Evolutionary conservation across 2,329 filamentous ascomycete species (phyloP), one percentile per base, ranked within the genome.

Genomic region (Monilinia fructicola): DNA sequence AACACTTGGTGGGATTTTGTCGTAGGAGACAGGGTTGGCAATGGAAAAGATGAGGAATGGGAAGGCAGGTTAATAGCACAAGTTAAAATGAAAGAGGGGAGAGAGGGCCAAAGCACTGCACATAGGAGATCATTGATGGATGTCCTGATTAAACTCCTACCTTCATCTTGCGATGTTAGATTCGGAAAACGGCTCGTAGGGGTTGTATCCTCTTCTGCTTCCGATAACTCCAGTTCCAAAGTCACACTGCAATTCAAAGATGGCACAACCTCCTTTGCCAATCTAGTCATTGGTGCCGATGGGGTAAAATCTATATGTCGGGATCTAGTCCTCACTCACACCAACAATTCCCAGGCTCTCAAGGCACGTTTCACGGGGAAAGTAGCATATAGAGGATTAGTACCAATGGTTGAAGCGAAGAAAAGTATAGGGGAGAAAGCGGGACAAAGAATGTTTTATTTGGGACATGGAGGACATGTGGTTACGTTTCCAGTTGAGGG

Each of bases 331-430:
- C 44, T 60, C 21, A n/a, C 21, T 6, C 56, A 28, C 12, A 38
- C 14, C 9, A 35, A 11, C 4, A 50, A 60, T 0, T 28, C 42
- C 2, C 16, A 48, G 7, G 44, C 28, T 26, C 14, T 60, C 7
- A 60, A 48, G 50, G 56, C 56, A 7, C 56, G 56, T 2, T 60
- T 60, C 21, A 60, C 56, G 12, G 56, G 56, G 7, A 60, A 60
- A 60, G n/a, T 60, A 35, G 87, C 83, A 44, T 90, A 86, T 76
- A 81, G 87, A 2, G 83, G 82, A 0, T 75, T 90, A 0, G 78
- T 89, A 2, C 84, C 86, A 0, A 89, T 89, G 81, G 76, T 78
- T 0, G 72, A 40, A 18, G 60, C 52, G 11, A 63, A 54, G 35
- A 28, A 40, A 26, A 63, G 23, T 28, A 54, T 40, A 28, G 60